Evolutionary conservation across 805 yeast genomes (phyloP), one percentile per base, ranked within the genome.

Genomic region (Kregervanrija delftensis): DNA sequence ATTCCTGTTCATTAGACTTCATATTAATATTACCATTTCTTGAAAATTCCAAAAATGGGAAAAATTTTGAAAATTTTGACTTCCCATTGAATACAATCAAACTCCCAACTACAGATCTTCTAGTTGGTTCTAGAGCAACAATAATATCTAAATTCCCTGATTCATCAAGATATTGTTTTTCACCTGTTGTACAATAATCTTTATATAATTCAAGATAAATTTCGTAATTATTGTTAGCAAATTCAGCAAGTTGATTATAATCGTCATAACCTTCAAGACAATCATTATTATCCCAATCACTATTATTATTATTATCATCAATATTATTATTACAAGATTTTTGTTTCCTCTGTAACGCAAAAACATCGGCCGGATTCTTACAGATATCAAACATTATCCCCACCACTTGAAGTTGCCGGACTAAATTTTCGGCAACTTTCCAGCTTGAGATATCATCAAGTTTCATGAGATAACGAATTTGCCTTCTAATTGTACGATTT

Each of bases 371-470:
- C 3, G 49, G 60, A 45, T 70, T 63, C 47, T 59, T 64, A 52
- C 79, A 73, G 14, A 75, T 67, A 55, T 77, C 83, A 58, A 78
- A 77, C 51, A 78, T 63, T 12, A 78, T 74, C 2, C 83, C 83
- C 37, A 77, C 79, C 45, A 77, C 76, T 63, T 74, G 77, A 49
- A 78, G 64, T 50, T 78, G 82, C 43, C 74, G 63, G 39, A 77
- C 75, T 6, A 78, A 68, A 50, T 75, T 75, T 46, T 73, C 69
- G 3, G 81, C 74, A 4, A 79, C 80, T 51, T 60, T 66, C 83
- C 83, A 78, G 22, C 57, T 58, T 3, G 57, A 57, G 30, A 76
- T 54, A 43, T 46, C 42, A 16, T 67, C 57, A 42, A 76, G 52
- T 15, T 69, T 50, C 76, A 76, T 68, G 5, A 71, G 57, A 43